Evolutionary conservation across 2,329 filamentous ascomycete genomes (phyloP).

Genomic region (Verticillium klebahnii): DNA sequence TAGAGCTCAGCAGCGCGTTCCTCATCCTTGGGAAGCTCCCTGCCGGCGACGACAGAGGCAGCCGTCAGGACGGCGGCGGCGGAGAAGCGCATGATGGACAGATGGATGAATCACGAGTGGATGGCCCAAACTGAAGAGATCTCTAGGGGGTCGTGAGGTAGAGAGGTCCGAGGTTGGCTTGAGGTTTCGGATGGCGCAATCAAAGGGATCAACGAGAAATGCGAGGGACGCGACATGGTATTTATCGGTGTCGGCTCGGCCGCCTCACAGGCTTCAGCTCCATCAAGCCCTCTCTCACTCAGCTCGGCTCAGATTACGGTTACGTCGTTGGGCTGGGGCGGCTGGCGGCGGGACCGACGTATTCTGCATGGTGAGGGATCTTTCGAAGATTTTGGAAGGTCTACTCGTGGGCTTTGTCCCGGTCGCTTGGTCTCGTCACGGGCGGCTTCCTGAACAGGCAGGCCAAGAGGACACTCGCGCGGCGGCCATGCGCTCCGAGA

Average conservation of each 20-base stretch:
- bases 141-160: not conserved
- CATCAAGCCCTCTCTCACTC: not conserved
- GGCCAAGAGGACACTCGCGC: not conserved
- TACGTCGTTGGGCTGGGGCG: not conserved
- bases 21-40: constrained; percentile 15
- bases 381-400: not conserved
- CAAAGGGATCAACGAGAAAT: not conserved
- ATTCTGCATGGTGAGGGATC: not conserved
- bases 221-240: not conserved
- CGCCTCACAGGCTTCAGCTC: not conserved
- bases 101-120: too few relatives aligned
- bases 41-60: constrained; percentile 8
- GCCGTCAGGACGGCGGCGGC: constrained; percentile 9
- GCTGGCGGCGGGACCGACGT: not conserved
- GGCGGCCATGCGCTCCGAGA: not conserved
- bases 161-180: not conserved
- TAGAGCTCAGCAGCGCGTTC: constrained; percentile 16
- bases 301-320: not conserved
- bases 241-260: not conserved
- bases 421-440: not conserved
- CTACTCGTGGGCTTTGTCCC: not conserved
- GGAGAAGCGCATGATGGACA: constrained; percentile 12
- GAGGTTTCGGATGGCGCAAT: not conserved
- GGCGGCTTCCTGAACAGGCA: not conserved
- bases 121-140: not conserved